Conservation (phyloP, 768 basidiomycete genomes). For the Rossbeevera mucosa region DNA sequence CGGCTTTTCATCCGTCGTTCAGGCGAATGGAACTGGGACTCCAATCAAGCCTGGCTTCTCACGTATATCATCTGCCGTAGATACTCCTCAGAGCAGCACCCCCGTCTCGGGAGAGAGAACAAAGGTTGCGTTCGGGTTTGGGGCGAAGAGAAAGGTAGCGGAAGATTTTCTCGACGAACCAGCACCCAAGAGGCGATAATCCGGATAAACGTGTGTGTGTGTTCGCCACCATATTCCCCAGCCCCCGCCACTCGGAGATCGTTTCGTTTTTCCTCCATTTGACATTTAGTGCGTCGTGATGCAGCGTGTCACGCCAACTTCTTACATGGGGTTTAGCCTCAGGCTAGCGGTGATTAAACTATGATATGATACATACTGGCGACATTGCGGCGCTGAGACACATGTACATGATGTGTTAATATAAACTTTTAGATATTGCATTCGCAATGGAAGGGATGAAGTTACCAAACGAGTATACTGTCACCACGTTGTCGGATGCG, state of each 20-base stretch:
- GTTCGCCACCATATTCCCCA: neutral
- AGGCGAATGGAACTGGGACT: slow-evolving; percentile 42
- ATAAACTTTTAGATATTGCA: neutral
- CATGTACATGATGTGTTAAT: neutral
- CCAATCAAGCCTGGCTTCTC: slow-evolving; percentile 71
- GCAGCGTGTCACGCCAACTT: neutral
- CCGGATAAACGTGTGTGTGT: neutral
- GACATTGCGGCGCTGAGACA: neutral
- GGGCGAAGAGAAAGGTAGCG: slow-evolving; percentile 72
- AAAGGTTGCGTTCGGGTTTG: slow-evolving; percentile 75
- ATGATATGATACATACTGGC: neutral
- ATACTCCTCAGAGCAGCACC: slow-evolving; percentile 39
- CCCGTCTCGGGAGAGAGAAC: slow-evolving; percentile 61
- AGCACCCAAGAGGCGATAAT: slow-evolving; percentile 51
- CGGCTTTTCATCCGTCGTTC: slow-evolving; percentile 28
- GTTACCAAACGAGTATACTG: neutral
- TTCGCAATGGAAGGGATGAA: neutral
- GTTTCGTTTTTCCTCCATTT: neutral
- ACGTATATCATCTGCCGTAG: slow-evolving; percentile 57
- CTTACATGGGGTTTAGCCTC: neutral
- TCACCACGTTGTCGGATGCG: neutral
- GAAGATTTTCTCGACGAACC: slow-evolving; percentile 67
- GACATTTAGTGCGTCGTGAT: neutral
- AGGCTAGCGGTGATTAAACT: neutral
- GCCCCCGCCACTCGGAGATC: neutral